These are phyloP conservation scores for Ogataea hybrid DNA, from an alignment of 1,139 yeast genomes.

Conservation along the genomic window DNA sequence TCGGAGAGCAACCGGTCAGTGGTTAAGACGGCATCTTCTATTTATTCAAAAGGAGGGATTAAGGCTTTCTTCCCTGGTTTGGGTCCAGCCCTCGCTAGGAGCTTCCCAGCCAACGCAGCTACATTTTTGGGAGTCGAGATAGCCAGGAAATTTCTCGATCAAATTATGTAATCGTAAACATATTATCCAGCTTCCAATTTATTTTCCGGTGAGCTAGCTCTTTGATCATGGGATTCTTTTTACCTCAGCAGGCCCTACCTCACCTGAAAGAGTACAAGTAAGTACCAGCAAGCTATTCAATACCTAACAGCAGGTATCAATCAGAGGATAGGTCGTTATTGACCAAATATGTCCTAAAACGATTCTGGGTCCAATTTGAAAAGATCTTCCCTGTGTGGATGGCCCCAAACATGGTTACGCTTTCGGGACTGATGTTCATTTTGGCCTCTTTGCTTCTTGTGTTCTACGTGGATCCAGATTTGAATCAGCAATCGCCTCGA, in stretches of 20 bases:
- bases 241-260: conserved; percentile 26
- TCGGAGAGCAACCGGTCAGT: conserved; percentile 58
- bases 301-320: conserved; percentile 38
- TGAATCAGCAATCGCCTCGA: conserved; percentile 59
- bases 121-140: conserved; percentile 94
- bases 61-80: conserved; percentile 97
- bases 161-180: conserved; percentile 8
- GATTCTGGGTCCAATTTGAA: conserved; percentile 76
- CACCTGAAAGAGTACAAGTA: conserved; percentile 32
- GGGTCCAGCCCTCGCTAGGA: conserved; percentile 91
- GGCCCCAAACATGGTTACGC: conserved; percentile 88
- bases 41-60: conserved; percentile 71
- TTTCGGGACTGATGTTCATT: conserved; percentile 73
- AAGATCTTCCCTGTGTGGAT: conserved; percentile 74
- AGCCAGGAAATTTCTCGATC: conserved; percentile 55
- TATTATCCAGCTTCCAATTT: not conserved
- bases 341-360: conserved; percentile 72
- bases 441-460: conserved; percentile 62
- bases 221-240: conserved; percentile 27
- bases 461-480: conserved; percentile 70
- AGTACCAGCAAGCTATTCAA: conserved; percentile 8
- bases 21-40: conserved; percentile 59
- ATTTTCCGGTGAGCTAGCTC: not conserved
- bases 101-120: conserved; percentile 98
- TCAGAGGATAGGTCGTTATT: conserved; percentile 81